Percentiles rank a stretch among this genome's conserved stretches.
Evolutionary conservation across 257 asterid genomes (phyloP).

Genomic region (Ajuga chamaepitys): DNA sequence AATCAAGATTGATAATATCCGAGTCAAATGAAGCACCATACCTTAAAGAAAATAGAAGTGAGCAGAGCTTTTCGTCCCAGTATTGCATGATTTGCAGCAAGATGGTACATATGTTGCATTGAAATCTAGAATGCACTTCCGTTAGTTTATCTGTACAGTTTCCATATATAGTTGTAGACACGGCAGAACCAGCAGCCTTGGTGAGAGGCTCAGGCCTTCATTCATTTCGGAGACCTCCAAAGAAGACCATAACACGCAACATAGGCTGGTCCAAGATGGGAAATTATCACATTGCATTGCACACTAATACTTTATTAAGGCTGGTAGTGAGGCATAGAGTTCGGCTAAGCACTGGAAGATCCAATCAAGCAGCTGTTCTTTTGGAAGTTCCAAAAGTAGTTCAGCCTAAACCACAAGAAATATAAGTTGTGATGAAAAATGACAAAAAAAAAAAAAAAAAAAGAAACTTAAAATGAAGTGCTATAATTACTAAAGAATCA

Average conservation of each 20-base stretch:
- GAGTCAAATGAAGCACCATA: slow-evolving; percentile 14
- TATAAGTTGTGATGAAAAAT: neutral
- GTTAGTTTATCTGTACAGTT: slow-evolving; percentile 5
- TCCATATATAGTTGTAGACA: neutral
- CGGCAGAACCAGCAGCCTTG: slow-evolving; percentile 9
- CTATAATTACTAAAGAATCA: neutral
- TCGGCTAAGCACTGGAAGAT: slow-evolving; percentile 86
- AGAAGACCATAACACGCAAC: neutral
- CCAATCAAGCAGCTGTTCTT: slow-evolving; percentile 95
- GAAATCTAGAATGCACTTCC: neutral
- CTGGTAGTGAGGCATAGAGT: slow-evolving; percentile 76
- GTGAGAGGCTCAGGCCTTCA: slow-evolving; percentile 9
- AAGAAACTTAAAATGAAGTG: neutral
- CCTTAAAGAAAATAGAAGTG: slow-evolving; percentile 12
- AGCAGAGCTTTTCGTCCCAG: neutral
- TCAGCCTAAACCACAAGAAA: slow-evolving; percentile 58
- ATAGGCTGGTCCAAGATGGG: slow-evolving; percentile 6
- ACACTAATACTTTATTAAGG: slow-evolving; percentile 72
- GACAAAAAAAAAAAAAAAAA: neutral
- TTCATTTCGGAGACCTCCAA: slow-evolving; percentile 4
- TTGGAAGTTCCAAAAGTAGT: slow-evolving; percentile 88
- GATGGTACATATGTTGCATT: neutral
- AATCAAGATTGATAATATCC: neutral
- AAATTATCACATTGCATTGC: neutral
- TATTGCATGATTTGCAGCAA: neutral